Conservation (phyloP, 2,329 filamentous ascomycete genomes). For the Fusarium algeriense region DNA sequence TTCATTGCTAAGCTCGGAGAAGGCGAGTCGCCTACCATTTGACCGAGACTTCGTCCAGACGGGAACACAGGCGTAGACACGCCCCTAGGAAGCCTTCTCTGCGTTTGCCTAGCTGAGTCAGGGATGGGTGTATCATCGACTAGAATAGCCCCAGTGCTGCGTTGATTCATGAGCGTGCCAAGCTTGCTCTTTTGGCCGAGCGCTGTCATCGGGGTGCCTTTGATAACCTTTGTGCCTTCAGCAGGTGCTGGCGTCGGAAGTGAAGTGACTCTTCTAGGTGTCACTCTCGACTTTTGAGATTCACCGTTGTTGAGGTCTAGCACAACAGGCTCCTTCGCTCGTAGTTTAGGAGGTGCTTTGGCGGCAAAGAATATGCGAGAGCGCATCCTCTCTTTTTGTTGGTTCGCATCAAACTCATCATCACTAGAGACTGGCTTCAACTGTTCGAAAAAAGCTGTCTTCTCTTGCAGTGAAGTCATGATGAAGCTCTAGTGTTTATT, state of each 20-base stretch:
- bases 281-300: slow-evolving; percentile 21
- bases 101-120: slow-evolving; percentile 39
- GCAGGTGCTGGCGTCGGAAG: slow-evolving; percentile 28
- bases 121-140: slow-evolving; percentile 49
- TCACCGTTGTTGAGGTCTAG: slow-evolving; percentile 36
- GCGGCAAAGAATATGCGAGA: slow-evolving; percentile 48
- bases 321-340: slow-evolving; percentile 17
- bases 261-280: slow-evolving; percentile 38
- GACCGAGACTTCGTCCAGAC: slow-evolving; percentile 20
- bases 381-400: slow-evolving; percentile 51
- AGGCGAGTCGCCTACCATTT: slow-evolving; percentile 39
- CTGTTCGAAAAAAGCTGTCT: slow-evolving; percentile 61
- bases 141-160: slow-evolving; percentile 34
- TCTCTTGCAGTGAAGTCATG: slow-evolving; percentile 55
- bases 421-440: slow-evolving; percentile 53
- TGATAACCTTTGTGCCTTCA: slow-evolving; percentile 40
- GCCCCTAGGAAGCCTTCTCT: slow-evolving; percentile 42
- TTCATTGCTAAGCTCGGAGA: slow-evolving; percentile 47
- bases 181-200: slow-evolving; percentile 40
- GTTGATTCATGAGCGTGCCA: slow-evolving; percentile 33
- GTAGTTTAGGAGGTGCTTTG: slow-evolving; percentile 11
- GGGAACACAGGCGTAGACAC: slow-evolving; percentile 50
- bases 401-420: slow-evolving; percentile 47
- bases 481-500: slow-evolving; percentile 1
- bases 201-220: slow-evolving; percentile 48